These are phyloP conservation scores for Penicillium flavigenum DNA, from an alignment of 495 filamentous ascomycete species.

Conservation along the genomic window DNA sequence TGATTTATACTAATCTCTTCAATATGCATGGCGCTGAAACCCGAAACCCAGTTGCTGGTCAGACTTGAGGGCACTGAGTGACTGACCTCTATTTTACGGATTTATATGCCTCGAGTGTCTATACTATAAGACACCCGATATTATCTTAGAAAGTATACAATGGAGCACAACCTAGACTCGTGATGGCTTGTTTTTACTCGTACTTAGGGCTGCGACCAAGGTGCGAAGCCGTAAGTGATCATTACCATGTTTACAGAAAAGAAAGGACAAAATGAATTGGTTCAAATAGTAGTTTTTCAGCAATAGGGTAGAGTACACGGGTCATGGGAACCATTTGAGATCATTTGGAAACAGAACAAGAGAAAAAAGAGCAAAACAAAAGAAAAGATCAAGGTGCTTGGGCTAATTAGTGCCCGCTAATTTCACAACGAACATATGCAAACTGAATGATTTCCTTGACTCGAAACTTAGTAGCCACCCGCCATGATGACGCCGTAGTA, in stretches of 20 bases:
- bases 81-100: too few relatives aligned
- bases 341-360: background rate
- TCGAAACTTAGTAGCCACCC: constrained; percentile 36
- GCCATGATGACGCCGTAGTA: constrained; percentile 62
- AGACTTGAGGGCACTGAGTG: too few relatives aligned
- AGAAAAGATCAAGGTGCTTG: background rate
- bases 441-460: background rate
- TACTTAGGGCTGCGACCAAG: background rate
- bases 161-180: background rate
- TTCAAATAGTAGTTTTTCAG: constrained; percentile 10
- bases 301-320: constrained; percentile 19
- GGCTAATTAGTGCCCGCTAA: background rate
- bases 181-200: background rate
- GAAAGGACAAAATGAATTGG: constrained; percentile 1
- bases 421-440: constrained; percentile 3
- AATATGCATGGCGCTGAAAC: too few relatives aligned
- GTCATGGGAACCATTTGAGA: constrained; percentile 17
- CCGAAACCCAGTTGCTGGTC: too few relatives aligned
- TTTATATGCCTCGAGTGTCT: too few relatives aligned
- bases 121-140: too few relatives aligned
- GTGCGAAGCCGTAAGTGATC: background rate
- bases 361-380: background rate
- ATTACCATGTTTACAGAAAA: background rate
- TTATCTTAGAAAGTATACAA: too few relatives aligned
- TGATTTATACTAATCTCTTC: too few relatives aligned